Evolutionary conservation across 352 stramenopile genomes (phyloP), one percentile per base, ranked within the genome.

Genomic region (Phytophthora fragariae): DNA sequence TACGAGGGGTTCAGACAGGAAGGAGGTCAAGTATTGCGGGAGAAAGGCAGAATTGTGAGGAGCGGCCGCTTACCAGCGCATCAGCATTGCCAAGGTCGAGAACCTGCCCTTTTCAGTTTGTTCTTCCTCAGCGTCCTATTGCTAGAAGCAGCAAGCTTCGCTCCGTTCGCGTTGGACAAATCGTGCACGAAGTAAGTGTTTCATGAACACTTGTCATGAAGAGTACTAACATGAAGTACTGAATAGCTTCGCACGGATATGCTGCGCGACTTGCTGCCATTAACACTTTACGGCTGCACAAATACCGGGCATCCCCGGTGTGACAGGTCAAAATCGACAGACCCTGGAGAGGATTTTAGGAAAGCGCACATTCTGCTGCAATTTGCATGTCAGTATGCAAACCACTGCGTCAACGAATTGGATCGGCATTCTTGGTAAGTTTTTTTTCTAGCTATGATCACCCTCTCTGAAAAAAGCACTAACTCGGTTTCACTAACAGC

Each of bases 381-480:
- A 57, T 59, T 93, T 29, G 81, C 86, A 2, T 92, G 85, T 17
- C 86, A 93, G 59, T 93, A 93, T 57, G 71, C 82, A n/a, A 61
- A 65, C 15, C 75, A 88, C 50, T 91, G 80, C 33, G 62, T 77
- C 5, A 53, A 72, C 2, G 46, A 69, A 9, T 71, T 93, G 7
- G 64, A 89, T 11, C 61, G 62, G 27, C 61, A 81, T 63, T 65
- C 55, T 2, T 80, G 68, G 86, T 91, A n/a, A 37, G 56, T 19
- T 19, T 62, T 8, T 57, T 21, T 29, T 31, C 6, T 4, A 31
- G 6, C 29, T 31, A 31, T 31, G 29, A 31, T 7, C 29, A 31
- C 4, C 37, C 10, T 52, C 44, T 52, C 17, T 19, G 8, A 15
- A 52, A 3, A 11, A 24, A 19, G 3, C 15, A 52, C 44, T 52